Percentiles rank a stretch among this genome's conserved stretches.
These are phyloP conservation scores for Paraleonurus japonicus DNA, from an alignment of 257 asterid genomes.

Conservation along the genomic window DNA sequence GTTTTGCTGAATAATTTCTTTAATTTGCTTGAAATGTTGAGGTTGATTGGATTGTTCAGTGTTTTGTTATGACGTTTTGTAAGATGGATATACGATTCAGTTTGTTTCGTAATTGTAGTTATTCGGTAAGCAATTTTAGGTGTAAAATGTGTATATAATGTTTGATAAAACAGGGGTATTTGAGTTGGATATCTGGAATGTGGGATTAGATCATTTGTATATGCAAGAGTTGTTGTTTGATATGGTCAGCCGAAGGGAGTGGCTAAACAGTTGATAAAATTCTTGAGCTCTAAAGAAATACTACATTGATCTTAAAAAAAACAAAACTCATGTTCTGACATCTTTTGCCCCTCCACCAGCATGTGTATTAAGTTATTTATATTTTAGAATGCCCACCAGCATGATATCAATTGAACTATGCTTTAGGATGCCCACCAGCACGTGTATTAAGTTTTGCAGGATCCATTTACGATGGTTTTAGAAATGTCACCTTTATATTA, in stretches of 20 bases:
- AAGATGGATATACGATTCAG: not conserved
- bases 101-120: not conserved
- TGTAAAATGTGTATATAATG: not conserved
- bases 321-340: not conserved
- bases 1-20: not conserved
- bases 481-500: not conserved
- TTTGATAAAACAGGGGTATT: constrained; percentile 1
- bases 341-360: not conserved
- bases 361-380: no score
- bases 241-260: not conserved
- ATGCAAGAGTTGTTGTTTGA: not conserved
- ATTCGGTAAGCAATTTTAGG: not conserved
- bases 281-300: not conserved
- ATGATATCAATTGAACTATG: not conserved
- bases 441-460: not conserved
- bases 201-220: not conserved
- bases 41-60: constrained; percentile 4
- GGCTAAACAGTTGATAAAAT: not conserved
- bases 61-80: not conserved
- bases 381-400: no score
- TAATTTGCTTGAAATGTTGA: not conserved
- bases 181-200: not conserved
- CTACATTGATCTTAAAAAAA: not conserved
- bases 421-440: no score
- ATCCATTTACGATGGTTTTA: not conserved